phyloP scores from a whole-genome alignment of 768 basidiomycete genomes.

The Calocybe gangraenosa region DNA sequence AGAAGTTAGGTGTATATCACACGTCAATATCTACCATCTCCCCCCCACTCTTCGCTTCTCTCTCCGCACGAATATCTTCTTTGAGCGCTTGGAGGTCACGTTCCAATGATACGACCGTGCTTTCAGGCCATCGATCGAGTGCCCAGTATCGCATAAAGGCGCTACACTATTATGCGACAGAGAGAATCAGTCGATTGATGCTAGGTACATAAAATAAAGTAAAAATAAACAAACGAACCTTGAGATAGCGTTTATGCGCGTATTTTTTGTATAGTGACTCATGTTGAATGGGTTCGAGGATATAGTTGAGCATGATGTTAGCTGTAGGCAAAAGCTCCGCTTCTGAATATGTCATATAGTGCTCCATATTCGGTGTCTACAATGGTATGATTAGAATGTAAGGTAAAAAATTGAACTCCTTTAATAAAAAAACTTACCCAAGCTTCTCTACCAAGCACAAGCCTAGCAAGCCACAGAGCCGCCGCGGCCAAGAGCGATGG shows the following conservation, averaged over 20 bases:
- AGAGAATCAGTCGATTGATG: background rate
- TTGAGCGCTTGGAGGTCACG: slow-evolving; percentile 54
- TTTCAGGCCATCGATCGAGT: slow-evolving; percentile 62
- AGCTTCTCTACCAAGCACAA: slow-evolving; percentile 72
- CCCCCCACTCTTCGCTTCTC: slow-evolving; percentile 12
- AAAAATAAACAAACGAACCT: slow-evolving; percentile 38
- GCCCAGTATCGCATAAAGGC: slow-evolving; percentile 79
- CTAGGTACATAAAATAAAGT: background rate
- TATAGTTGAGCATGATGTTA: slow-evolving; percentile 84
- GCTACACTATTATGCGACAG: slow-evolving; percentile 66
- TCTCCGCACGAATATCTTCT: slow-evolving; percentile 36
- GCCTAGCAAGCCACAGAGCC: slow-evolving; percentile 79
- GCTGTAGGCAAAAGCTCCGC: slow-evolving; percentile 76
- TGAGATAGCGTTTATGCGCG: slow-evolving; percentile 76
- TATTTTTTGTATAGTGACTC: slow-evolving; percentile 89
- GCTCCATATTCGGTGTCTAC: slow-evolving; percentile 79
- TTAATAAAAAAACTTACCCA: slow-evolving; percentile 63
- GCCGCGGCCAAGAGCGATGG: slow-evolving; percentile 83
- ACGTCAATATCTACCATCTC: background rate
- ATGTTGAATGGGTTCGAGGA: slow-evolving; percentile 68
- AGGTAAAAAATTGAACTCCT: background rate
- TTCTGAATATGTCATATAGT: slow-evolving; percentile 86
- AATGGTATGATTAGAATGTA: slow-evolving; percentile 1
- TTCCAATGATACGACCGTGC: slow-evolving; percentile 47
- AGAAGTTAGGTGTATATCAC: background rate